Evolutionary conservation across 1,284 basidiomycete species (phyloP).

Genomic region (Puccinia novopanici): DNA sequence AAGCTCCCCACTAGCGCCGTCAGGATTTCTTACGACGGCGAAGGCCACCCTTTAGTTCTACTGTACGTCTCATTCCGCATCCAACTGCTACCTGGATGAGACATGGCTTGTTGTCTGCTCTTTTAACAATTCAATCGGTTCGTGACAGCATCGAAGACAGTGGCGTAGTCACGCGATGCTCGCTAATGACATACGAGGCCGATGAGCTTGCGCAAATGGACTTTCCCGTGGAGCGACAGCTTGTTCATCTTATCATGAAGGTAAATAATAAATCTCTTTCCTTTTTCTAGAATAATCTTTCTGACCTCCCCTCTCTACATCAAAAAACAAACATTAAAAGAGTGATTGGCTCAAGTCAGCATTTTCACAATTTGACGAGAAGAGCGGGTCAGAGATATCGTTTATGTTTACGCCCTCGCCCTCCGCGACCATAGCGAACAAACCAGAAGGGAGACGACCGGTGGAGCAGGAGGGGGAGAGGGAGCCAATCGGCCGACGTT

Average conservation of each 20-base stretch:
- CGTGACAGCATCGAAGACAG: constrained; percentile 43
- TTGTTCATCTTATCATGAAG: constrained; percentile 45
- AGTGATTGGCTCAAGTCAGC: constrained; percentile 44
- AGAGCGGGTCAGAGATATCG: constrained; percentile 30
- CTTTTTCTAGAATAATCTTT: not conserved
- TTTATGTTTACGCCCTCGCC: constrained; percentile 42
- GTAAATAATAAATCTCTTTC: not conserved
- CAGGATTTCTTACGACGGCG: constrained; percentile 39
- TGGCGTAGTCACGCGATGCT: constrained; percentile 42
- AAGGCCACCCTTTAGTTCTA: constrained; percentile 41
- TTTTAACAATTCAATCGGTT: no score
- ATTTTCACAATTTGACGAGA: constrained; percentile 46
- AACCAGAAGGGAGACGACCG: not conserved
- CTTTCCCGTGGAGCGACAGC: constrained; percentile 22
- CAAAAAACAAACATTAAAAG: no score
- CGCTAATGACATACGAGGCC: constrained; percentile 36
- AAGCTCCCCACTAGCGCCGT: constrained; percentile 41
- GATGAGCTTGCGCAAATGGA: constrained; percentile 31
- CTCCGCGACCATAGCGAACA: not conserved
- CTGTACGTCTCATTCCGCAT: not conserved
- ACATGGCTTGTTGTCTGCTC: not conserved
- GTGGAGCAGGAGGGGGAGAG: no score
- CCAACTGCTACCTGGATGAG: not conserved
- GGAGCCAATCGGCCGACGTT: constrained; percentile 6
- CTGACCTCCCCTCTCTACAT: no score